Evolutionary conservation across 2,329 filamentous ascomycete species (phyloP), one percentile per base, ranked within the genome.

Genomic region (Cladosporium austrohemisphaericum): DNA sequence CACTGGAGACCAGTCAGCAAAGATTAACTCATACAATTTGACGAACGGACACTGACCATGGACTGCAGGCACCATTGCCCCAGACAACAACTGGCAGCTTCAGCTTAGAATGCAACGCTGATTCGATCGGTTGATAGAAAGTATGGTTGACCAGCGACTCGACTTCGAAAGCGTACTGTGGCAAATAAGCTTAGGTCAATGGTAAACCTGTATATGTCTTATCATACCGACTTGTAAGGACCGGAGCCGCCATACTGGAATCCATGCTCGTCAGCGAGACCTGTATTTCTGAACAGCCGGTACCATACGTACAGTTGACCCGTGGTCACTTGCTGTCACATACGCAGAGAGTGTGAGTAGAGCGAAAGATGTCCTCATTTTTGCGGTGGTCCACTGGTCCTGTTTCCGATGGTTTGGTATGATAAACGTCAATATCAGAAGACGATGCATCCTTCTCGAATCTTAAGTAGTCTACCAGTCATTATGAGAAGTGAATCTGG

Each of bases 81-180:
- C 36, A 40, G 9, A 40, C 22, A 2, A 40, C 26, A 3, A 40
- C 36, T 7, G 36, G 36, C 3, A 40, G 22, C n/a, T 26, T 40
- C 22, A 40, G 13, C 9, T 20, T 25, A n/a, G 36, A 40, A 7
- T 26, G n/a, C 3, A n/a, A 20, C 6, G 36, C 36, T 10, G 22
- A 40, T 23, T 40, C 22, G 14, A 40, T 13, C 14, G 36, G 36
- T 14, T 40, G 36, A 23, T 40, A 40, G 36, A 40, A 40, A 9
- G 36, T 40, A 23, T 40, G 36, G 22, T 40, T 26, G 36, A 3
- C 8, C 2, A 40, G 36, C 22, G 36, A 25, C 26, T 40, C 36
- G 10, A 40, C 36, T 10, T 40, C 36, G 36, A 40, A 40, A 3
- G 36, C 6, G 5, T 40, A 40, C 36, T 40, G n/a, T 23, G 18